Conservation (phyloP, 305 asterid species). For the Plantago rigida region DNA sequence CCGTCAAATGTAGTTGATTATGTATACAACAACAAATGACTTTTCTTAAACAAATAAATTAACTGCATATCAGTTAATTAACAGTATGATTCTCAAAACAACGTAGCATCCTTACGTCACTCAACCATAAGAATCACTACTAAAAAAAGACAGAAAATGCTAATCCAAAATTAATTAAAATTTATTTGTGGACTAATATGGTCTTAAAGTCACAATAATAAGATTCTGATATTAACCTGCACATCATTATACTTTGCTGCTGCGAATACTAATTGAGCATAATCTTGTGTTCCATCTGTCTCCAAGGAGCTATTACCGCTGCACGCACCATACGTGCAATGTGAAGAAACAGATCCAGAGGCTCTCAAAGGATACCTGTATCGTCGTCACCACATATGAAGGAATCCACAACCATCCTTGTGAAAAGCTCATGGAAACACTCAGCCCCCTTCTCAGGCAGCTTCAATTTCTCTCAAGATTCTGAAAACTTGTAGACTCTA, state of each 20-base stretch:
- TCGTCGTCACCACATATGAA: slow-evolving; percentile 76
- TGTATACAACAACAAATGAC: too few relatives aligned
- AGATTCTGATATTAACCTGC: too few relatives aligned
- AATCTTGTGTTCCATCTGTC: slow-evolving; percentile 7
- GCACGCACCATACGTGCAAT: slow-evolving; percentile 85
- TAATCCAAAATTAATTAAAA: too few relatives aligned
- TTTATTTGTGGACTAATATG: too few relatives aligned
- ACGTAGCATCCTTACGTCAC: too few relatives aligned
- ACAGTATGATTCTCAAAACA: too few relatives aligned
- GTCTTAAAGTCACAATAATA: too few relatives aligned
- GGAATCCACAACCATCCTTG: slow-evolving; percentile 86
- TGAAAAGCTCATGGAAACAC: slow-evolving; percentile 77
- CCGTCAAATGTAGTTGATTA: too few relatives aligned
- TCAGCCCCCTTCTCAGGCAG: slow-evolving; percentile 75
- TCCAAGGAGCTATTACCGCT: slow-evolving; percentile 71
- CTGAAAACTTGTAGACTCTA: slow-evolving; percentile 28
- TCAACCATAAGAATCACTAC: too few relatives aligned
- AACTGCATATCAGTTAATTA: too few relatives aligned
- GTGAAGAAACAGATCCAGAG: slow-evolving; percentile 85
- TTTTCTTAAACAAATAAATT: too few relatives aligned
- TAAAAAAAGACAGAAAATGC: too few relatives aligned
- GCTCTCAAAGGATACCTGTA: slow-evolving; percentile 53
- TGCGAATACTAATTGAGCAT: not conserved
- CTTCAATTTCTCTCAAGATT: slow-evolving; percentile 79
- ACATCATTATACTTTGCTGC: not conserved